Conservation (phyloP, 2,329 filamentous ascomycete species). For the Clarireedia paspali region DNA sequence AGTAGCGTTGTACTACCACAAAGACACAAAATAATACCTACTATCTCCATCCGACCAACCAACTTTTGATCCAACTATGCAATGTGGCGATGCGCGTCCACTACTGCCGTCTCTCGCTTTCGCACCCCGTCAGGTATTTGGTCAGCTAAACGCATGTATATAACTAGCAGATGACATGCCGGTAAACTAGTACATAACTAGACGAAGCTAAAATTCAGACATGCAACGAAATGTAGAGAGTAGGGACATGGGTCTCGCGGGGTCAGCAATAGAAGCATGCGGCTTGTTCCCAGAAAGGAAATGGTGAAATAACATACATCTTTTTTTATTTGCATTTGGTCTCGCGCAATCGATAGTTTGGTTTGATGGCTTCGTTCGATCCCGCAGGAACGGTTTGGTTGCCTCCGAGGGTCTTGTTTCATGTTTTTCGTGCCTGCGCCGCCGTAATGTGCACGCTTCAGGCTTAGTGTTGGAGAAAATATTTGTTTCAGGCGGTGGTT, state of each 20-base stretch:
- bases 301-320: neutral
- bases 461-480: too few species aligned
- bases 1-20: neutral
- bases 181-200: constrained; percentile 4
- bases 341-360: neutral
- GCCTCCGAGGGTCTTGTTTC: neutral
- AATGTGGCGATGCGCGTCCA: neutral
- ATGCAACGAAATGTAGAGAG: constrained; percentile 7
- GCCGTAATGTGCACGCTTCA: too few species aligned
- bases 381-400: neutral
- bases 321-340: neutral
- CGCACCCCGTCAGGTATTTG: neutral
- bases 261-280: neutral
- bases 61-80: neutral
- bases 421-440: too few species aligned
- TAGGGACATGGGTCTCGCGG: neutral
- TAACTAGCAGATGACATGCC: neutral
- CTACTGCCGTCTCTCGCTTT: neutral
- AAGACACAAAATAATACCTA: neutral
- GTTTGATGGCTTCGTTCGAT: neutral
- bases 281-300: neutral
- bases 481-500: too few species aligned
- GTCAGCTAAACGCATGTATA: neutral
- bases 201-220: constrained; percentile 9
- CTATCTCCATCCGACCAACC: neutral